Evolutionary conservation across 495 filamentous ascomycete species (phyloP), one percentile per base, ranked within the genome.

Genomic region (Penicillium lividum): DNA sequence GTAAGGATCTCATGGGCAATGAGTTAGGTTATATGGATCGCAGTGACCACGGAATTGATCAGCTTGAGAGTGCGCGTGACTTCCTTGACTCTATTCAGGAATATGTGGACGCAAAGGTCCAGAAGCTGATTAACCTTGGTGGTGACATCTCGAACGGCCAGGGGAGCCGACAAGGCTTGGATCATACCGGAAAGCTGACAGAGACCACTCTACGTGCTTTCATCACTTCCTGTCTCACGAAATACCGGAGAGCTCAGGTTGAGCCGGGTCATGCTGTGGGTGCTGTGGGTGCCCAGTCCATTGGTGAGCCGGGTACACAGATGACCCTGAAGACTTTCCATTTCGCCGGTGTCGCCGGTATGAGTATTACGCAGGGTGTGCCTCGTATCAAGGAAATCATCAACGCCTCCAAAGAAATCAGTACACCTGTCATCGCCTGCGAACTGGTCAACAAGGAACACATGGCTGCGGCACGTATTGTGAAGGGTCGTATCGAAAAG

Each of bases 281-380:
- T 54, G 95, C 94, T 10, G 91, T 98, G 34, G 94, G 93, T 63
- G 95, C 95, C 13, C 95, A 98, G 73, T 97, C 92, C 30, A 98
- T 98, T 67, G 94, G 95, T 68, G 95, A 98, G 67, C 94, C 95
- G 0, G 94, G 95, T 69, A 98, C 95, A 4, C 95, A 98, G 73
- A 98, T 98, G 95, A 98, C 94, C 3, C 79, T 98, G 65, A 98
- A 98, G 77, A 98, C 94, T 71, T 98, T 98, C 87, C 94, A 98
- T 88, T 98, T 98, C 77, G 94, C 94, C 66, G 94, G 94, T 89
- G 95, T 98, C 60, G 95, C 93, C 27, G 92, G 92, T 66, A 97
- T 98, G 93, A 95, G 90, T 81, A 94, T 98, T 65, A 98, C 95
- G 0, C 91, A 96, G 68, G 94, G 94, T 87, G 94, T 98, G 2